These are phyloP conservation scores for Stereum hirsutum DNA, from an alignment of 1,284 basidiomycete species.

Conservation along the genomic window DNA sequence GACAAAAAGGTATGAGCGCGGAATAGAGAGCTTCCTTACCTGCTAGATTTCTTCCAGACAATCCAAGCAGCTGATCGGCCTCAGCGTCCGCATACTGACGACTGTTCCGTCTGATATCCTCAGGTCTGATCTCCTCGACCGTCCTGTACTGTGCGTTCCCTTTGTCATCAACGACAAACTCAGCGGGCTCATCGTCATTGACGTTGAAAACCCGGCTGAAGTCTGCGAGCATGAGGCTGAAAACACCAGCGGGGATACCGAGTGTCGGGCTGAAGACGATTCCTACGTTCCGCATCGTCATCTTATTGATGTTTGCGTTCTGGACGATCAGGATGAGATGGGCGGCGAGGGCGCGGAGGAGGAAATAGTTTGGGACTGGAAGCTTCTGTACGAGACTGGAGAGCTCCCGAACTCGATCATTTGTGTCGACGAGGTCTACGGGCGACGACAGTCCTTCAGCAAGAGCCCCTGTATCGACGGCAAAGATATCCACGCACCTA, in stretches of 20 bases:
- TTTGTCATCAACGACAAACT: conserved; percentile 16
- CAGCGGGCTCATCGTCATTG: conserved; percentile 33
- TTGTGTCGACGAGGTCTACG: conserved; percentile 78
- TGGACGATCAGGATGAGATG: conserved; percentile 94
- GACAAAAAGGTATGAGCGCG: background rate
- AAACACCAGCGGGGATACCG: conserved; percentile 91
- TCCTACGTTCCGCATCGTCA: conserved; percentile 98
- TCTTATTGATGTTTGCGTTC: conserved; percentile 89
- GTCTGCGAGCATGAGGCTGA: conserved; percentile 86
- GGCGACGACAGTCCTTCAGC: conserved; percentile 5
- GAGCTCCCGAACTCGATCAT: conserved; percentile 84
- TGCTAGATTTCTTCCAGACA: conserved; percentile 55
- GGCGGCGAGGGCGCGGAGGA: conserved; percentile 89
- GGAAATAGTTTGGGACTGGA: conserved; percentile 88
- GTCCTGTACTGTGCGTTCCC: conserved; percentile 20
- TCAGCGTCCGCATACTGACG: conserved; percentile 71
- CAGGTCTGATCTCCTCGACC: conserved; percentile 23
- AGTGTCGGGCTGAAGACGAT: conserved; percentile 97
- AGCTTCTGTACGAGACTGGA: conserved; percentile 80
- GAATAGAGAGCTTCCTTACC: conserved; percentile 29
- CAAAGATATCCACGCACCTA: conserved; percentile 50
- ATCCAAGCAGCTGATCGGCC: conserved; percentile 68
- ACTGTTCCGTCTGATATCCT: conserved; percentile 54
- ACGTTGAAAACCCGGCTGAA: conserved; percentile 87
- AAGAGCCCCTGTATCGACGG: conserved; percentile 6